These are phyloP conservation scores for Westerdykella aurantiaca DNA, from an alignment of 2,329 filamentous ascomycete species.

Conservation along the genomic window DNA sequence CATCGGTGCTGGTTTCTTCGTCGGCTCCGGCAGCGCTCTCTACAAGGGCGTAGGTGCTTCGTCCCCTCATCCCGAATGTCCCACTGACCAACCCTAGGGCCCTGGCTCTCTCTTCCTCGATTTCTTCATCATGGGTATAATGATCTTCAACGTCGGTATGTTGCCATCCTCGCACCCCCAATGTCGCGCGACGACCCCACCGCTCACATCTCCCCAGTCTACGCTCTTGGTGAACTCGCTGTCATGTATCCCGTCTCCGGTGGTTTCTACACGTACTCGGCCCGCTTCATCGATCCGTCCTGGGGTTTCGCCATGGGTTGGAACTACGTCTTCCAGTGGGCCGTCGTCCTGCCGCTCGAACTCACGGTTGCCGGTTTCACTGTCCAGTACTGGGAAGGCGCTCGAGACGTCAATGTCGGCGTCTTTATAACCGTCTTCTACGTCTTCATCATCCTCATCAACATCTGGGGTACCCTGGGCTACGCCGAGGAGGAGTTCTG, in stretches of 20 bases:
- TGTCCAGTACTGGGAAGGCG: constrained; percentile 32
- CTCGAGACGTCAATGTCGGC: constrained; percentile 11
- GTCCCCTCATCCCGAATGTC: constrained; percentile 8
- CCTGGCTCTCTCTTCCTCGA: constrained; percentile 34
- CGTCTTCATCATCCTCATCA: constrained; percentile 34
- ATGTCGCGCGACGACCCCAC: neutral
- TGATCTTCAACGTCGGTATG: constrained; percentile 38
- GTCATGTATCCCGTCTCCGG: constrained; percentile 54
- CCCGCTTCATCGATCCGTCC: constrained; percentile 56
- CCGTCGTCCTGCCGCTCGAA: constrained; percentile 36
- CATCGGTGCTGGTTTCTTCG: constrained; percentile 59
- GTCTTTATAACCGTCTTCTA: constrained; percentile 38
- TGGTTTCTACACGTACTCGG: constrained; percentile 48
- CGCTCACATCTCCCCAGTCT: constrained; percentile 45
- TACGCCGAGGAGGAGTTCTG: constrained; percentile 41
- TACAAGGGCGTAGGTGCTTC: constrained; percentile 46
- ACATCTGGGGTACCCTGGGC: constrained; percentile 36
- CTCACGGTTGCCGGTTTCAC: constrained; percentile 36
- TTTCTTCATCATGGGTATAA: constrained; percentile 37
- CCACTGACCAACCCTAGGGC: constrained; percentile 13
- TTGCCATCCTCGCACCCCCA: neutral
- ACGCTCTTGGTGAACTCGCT: constrained; percentile 49
- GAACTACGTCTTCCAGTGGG: constrained; percentile 37
- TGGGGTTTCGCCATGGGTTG: constrained; percentile 43
- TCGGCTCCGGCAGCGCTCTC: constrained; percentile 54